Percentiles rank a stretch among this genome's conserved stretches.
phyloP scores from a whole-genome alignment of 768 basidiomycete genomes.

The Lactarius trivialis region DNA sequence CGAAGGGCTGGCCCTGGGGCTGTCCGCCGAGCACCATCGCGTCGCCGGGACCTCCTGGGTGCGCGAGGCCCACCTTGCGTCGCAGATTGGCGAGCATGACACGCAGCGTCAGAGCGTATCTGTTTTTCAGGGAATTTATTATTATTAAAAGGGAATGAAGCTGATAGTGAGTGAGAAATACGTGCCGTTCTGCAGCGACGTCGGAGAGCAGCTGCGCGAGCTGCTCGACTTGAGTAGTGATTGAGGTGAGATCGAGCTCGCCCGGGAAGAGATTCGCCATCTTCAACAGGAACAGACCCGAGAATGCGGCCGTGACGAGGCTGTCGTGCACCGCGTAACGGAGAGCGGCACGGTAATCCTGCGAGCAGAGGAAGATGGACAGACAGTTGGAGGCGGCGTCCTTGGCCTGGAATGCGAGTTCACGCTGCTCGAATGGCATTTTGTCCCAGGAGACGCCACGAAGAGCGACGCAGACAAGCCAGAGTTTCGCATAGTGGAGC shows the following conservation, averaged over 20 bases:
- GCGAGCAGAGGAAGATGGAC: constrained; percentile 73
- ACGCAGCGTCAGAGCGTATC: constrained; percentile 84
- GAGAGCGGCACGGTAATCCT: constrained; percentile 79
- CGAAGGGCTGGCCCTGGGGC: constrained; percentile 37
- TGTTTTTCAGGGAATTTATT: constrained; percentile 27
- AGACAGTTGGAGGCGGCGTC: constrained; percentile 85
- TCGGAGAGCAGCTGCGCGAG: constrained; percentile 86
- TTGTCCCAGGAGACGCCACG: constrained; percentile 94
- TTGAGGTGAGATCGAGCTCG: constrained; percentile 69
- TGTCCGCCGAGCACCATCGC: constrained; percentile 45
- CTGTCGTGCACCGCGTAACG: constrained; percentile 91
- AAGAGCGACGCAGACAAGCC: constrained; percentile 89
- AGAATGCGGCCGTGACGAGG: constrained; percentile 86
- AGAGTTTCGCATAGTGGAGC: constrained; percentile 87
- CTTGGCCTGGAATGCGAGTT: constrained; percentile 92
- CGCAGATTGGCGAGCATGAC: constrained; percentile 91
- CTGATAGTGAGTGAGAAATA: neutral
- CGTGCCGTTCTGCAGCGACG: constrained; percentile 82
- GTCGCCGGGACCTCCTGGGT: constrained; percentile 15
- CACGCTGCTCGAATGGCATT: constrained; percentile 91
- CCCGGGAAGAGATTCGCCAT: constrained; percentile 91
- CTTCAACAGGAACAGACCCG: constrained; percentile 85
- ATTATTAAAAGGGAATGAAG: neutral
- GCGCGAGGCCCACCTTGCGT: constrained; percentile 69
- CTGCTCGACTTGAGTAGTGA: constrained; percentile 83